Evolutionary conservation across 1,284 basidiomycete species (phyloP).

Genomic region (Trichosporon coremiiforme): DNA sequence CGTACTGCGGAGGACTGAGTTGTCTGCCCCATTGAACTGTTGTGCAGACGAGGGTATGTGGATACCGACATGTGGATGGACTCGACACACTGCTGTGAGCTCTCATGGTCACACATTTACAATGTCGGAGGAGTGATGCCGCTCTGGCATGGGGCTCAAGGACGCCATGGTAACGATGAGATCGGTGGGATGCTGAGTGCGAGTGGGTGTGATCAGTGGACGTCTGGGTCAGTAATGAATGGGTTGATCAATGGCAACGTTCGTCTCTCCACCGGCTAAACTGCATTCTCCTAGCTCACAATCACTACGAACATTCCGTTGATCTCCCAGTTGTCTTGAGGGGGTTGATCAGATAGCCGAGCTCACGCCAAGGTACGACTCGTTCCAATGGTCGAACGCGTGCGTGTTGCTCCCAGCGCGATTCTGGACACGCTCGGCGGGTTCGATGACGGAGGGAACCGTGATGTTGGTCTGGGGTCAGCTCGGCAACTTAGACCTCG

Average conservation of each 20-base stretch:
- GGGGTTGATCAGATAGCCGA: not conserved
- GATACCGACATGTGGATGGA: not conserved
- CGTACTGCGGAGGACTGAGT: not conserved
- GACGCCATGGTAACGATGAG: no score
- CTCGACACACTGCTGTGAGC: no score
- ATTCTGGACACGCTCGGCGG: not conserved
- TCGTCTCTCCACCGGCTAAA: not conserved
- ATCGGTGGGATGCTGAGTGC: no score
- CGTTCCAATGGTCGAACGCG: conserved; percentile 15
- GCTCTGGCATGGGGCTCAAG: no score
- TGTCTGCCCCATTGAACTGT: not conserved
- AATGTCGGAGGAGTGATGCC: no score
- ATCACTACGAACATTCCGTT: not conserved
- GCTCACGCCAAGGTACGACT: conserved; percentile 15
- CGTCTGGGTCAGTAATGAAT: no score
- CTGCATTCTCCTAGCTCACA: not conserved
- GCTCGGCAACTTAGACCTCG: not conserved
- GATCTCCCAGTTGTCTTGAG: not conserved
- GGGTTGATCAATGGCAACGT: no score
- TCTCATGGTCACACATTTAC: no score
- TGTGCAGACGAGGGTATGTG: not conserved
- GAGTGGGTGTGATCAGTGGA: no score
- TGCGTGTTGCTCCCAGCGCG: not conserved
- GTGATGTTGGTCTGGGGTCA: not conserved
- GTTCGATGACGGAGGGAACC: not conserved